Percentiles rank a stretch among this genome's conserved stretches.
phyloP scores from a whole-genome alignment of 768 basidiomycete genomes.

The Leccinum aurantiacum region DNA sequence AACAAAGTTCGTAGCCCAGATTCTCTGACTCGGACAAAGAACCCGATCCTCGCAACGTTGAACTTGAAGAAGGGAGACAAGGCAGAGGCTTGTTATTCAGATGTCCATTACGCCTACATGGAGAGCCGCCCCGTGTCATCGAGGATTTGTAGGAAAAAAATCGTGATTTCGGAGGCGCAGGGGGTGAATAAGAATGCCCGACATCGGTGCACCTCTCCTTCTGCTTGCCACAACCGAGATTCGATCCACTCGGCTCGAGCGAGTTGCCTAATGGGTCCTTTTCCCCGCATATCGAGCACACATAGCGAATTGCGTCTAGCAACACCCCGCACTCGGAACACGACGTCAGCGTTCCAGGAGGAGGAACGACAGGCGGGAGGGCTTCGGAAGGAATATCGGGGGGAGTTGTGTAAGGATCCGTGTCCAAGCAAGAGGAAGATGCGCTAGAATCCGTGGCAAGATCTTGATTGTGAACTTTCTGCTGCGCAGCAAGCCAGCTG shows the following conservation, averaged over 20 bases:
- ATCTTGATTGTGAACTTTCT: constrained; percentile 30
- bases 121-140: constrained; percentile 13
- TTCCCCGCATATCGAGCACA: constrained; percentile 86
- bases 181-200: constrained; percentile 36
- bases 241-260: constrained; percentile 11
- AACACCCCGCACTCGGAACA: constrained; percentile 80
- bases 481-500: constrained; percentile 62
- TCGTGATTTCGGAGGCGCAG: constrained; percentile 31
- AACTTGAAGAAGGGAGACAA: constrained; percentile 37
- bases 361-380: constrained; percentile 47
- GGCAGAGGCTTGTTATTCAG: constrained; percentile 45
- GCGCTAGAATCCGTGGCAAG: constrained; percentile 9
- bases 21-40: constrained; percentile 8
- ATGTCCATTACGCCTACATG: constrained; percentile 17
- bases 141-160: constrained; percentile 19
- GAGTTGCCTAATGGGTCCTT: constrained; percentile 46
- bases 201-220: constrained; percentile 39
- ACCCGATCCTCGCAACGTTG: constrained; percentile 6
- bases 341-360: constrained; percentile 64
- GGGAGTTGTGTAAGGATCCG: constrained; percentile 20
- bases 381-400: constrained; percentile 50
- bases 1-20: constrained; percentile 81
- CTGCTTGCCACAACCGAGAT: constrained; percentile 39
- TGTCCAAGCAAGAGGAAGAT: constrained; percentile 20
- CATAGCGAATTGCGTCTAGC: constrained; percentile 83